Conservation (phyloP, 106 monocot species). For the Phalaenopsis aphrodite region DNA sequence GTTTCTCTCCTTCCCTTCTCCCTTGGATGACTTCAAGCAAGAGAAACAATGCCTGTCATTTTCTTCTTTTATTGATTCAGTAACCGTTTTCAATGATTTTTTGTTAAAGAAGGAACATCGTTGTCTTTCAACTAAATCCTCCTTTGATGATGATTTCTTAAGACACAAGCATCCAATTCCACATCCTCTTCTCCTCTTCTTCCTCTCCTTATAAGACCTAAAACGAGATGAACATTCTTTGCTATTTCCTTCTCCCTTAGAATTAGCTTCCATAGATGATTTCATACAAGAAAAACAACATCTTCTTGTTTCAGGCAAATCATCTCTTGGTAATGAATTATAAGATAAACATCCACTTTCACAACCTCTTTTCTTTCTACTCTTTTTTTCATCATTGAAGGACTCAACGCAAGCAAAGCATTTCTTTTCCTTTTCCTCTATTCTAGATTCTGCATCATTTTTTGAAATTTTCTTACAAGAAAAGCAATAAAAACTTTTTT, state of each 20-base stretch:
- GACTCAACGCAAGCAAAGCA: not conserved
- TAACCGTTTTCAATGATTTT: not conserved
- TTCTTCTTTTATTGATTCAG: not conserved
- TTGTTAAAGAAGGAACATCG: not conserved
- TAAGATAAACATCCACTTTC: not conserved
- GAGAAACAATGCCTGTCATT: conserved; percentile 5
- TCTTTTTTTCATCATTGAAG: not conserved
- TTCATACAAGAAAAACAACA: not conserved
- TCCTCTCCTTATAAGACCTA: not conserved
- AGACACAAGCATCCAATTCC: not conserved
- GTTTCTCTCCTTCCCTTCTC: not conserved
- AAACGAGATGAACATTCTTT: not conserved
- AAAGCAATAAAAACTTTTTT: not conserved
- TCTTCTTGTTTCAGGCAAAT: not conserved
- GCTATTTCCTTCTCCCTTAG: not conserved
- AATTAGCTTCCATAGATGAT: not conserved
- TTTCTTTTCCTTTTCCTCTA: not conserved
- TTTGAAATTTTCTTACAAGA: not conserved
- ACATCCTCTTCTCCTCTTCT: not conserved
- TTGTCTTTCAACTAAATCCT: not conserved
- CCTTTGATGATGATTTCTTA: not conserved
- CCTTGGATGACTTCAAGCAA: conserved; percentile 7
- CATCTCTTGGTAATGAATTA: not conserved
- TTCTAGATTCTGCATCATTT: not conserved
- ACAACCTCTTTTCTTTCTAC: not conserved